These are phyloP conservation scores for Leccinellum luteum DNA, from an alignment of 768 basidiomycete genomes.

Conservation along the genomic window DNA sequence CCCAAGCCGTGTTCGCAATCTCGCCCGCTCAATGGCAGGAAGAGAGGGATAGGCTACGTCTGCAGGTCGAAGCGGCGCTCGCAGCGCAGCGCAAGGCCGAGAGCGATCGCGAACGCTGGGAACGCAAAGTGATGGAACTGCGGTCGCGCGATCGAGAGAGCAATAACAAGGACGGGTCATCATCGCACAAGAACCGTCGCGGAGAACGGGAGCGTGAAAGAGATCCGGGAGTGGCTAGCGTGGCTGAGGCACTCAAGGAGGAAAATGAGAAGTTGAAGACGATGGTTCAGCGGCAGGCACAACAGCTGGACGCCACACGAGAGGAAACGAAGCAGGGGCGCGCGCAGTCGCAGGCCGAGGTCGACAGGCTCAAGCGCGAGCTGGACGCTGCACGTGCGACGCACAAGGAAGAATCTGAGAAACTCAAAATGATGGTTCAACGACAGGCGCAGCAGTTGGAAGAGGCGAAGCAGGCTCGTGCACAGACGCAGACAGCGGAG, in stretches of 20 bases:
- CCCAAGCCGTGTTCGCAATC: background rate
- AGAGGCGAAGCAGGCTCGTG: slow-evolving; percentile 9
- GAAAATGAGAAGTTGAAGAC: slow-evolving; percentile 26
- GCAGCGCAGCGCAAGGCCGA: slow-evolving; percentile 16
- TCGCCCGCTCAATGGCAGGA: slow-evolving; percentile 2
- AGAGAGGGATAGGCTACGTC: slow-evolving; percentile 8
- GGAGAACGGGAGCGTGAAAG: slow-evolving; percentile 19
- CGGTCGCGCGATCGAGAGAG: slow-evolving; percentile 15
- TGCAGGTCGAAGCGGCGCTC: slow-evolving; percentile 15
- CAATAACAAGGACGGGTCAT: slow-evolving; percentile 9
- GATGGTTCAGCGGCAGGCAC: slow-evolving; percentile 16
- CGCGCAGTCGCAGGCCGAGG: slow-evolving; percentile 10
- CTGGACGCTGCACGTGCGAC: background rate
- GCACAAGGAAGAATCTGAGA: slow-evolving; percentile 20
- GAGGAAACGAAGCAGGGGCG: slow-evolving; percentile 12
- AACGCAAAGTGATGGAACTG: slow-evolving; percentile 20
- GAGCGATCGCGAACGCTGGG: slow-evolving; percentile 19
- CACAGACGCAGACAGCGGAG: slow-evolving; percentile 11
- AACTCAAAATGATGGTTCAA: slow-evolving; percentile 19
- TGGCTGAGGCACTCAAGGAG: slow-evolving; percentile 16
- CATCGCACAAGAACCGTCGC: slow-evolving; percentile 13
- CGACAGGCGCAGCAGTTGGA: slow-evolving; percentile 21
- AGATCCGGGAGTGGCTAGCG: background rate
- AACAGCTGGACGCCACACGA: slow-evolving; percentile 7
- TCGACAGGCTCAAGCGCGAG: slow-evolving; percentile 16